Percentiles rank a stretch among this genome's conserved stretches.
Conservation (phyloP, 2,329 filamentous ascomycete genomes). For the Venturia effusa region DNA sequence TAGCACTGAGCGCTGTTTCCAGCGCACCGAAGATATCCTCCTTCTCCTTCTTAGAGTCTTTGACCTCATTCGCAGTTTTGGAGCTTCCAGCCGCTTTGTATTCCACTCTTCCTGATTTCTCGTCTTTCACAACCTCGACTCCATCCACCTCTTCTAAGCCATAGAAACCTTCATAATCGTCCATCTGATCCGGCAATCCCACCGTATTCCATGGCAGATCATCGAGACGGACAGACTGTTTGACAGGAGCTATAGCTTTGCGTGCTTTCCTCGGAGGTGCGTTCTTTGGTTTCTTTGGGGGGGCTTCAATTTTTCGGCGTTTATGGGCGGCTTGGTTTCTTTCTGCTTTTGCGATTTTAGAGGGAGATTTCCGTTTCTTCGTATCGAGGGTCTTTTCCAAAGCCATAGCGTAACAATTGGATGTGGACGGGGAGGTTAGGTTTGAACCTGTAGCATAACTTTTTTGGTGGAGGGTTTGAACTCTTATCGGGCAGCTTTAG, state of each 20-base stretch:
- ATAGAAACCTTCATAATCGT: constrained; percentile 89
- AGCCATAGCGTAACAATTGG: neutral
- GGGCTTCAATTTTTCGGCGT: neutral
- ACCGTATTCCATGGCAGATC: constrained; percentile 55
- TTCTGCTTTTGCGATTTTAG: constrained; percentile 1
- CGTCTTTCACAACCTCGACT: constrained; percentile 64
- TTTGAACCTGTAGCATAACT: neutral
- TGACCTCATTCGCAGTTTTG: neutral
- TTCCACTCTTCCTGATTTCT: constrained; percentile 37
- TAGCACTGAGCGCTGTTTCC: constrained; percentile 3
- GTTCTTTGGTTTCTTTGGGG: neutral
- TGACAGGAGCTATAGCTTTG: neutral
- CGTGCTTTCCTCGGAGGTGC: neutral
- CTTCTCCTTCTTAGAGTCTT: constrained; percentile 10
- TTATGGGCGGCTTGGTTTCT: constrained; percentile 1
- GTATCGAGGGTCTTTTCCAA: neutral
- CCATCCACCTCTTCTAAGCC: constrained; percentile 86
- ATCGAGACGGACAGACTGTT: constrained; percentile 26
- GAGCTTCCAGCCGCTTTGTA: constrained; percentile 18
- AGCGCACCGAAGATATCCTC: constrained; percentile 12
- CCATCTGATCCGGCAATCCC: constrained; percentile 59
- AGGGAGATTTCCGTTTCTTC: constrained; percentile 3
- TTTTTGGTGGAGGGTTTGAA: neutral
- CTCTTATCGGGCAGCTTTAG: neutral
- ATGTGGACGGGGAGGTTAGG: neutral